Base-by-base conservation (phyloP, 2,329 filamentous ascomycete species). In the Penicillium sp. region DNA sequence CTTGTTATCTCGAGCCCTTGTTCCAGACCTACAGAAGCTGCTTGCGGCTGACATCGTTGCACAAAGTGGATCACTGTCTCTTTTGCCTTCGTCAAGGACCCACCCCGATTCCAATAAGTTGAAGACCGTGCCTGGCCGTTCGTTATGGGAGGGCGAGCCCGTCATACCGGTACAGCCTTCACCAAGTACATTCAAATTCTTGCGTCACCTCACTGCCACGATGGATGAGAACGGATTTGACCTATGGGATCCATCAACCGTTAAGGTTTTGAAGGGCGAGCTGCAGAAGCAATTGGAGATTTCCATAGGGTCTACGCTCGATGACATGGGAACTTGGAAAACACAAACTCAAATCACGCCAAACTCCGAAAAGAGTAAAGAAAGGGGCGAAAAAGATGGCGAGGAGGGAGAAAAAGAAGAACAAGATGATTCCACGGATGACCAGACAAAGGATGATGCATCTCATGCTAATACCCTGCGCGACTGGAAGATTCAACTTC, bases 111-210 rank as follows among this genome's bases (percentile, higher is more conserved):
- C 76, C 71, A 51, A 58, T 33, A 73, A 82, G 52, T 69, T 80
- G 1, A 82, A 77, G 54, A 76, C 68, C 27, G 81, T 90, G 0
- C 80, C 82, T 2, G 87, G 88, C 7, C 82, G 87, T 51, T 81
- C 84, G 0, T 78, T 97, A 0, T 97, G 93, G 93, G 92, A 96
- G 70, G 90, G 90, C 0, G 80, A 85, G 37, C 90, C 90, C 0
- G 80, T 85, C 26, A 72, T 96, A 43, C 93, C 93, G 0, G 81
- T 86, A 6, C 91, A 95, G 67, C 92, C 92, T 1, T 93, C 91
- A 0, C 87, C 91, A 0, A 81, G 82, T 21, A 79, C 86, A 0
- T 96, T 96, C 69, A 84, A 83, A 58, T 87, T 96, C 54, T 69
- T 97, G 49, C 85, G 86, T 25, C 80, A 80, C 45, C 69, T 96